Conservation (phyloP, 257 asterid species). For the Ilex aquifolium region DNA sequence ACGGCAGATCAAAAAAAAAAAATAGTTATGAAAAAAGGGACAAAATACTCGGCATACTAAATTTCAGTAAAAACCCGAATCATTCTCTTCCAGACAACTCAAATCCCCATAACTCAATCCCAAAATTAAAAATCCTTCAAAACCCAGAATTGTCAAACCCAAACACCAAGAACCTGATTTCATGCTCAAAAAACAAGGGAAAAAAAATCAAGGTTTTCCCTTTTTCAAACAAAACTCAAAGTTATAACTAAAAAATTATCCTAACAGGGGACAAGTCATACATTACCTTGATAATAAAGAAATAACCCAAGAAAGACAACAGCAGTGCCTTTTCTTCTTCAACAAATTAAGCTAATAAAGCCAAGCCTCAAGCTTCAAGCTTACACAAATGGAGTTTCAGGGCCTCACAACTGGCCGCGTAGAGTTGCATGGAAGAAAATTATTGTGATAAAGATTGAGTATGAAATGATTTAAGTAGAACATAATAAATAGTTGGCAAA, state of each 20-base stretch:
- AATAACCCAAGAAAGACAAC: not conserved
- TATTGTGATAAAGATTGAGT: conserved; percentile 18
- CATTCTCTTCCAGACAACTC: conserved; percentile 30
- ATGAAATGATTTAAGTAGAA: conserved; percentile 26
- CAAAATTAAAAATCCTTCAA: conserved; percentile 5
- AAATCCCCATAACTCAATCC: conserved; percentile 17
- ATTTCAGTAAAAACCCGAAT: not conserved
- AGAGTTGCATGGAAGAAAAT: conserved; percentile 16
- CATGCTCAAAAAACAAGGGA: not conserved
- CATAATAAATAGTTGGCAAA: conserved; percentile 13
- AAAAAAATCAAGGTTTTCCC: not conserved
- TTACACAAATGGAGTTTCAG: not conserved
- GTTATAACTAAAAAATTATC: not conserved
- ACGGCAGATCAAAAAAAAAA: too few species aligned
- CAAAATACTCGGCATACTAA: not conserved
- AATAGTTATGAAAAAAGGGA: not conserved
- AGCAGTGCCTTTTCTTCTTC: conserved; percentile 50
- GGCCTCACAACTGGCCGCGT: not conserved
- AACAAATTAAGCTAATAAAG: conserved; percentile 40
- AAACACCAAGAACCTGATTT: conserved; percentile 3
- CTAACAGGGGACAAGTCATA: not conserved
- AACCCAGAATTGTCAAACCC: conserved; percentile 23
- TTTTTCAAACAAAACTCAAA: not conserved
- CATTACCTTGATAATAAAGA: not conserved
- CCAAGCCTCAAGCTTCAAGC: conserved; percentile 7